Conservation (phyloP, 352 stramenopile genomes). For the Thalassiosira allenii region DNA sequence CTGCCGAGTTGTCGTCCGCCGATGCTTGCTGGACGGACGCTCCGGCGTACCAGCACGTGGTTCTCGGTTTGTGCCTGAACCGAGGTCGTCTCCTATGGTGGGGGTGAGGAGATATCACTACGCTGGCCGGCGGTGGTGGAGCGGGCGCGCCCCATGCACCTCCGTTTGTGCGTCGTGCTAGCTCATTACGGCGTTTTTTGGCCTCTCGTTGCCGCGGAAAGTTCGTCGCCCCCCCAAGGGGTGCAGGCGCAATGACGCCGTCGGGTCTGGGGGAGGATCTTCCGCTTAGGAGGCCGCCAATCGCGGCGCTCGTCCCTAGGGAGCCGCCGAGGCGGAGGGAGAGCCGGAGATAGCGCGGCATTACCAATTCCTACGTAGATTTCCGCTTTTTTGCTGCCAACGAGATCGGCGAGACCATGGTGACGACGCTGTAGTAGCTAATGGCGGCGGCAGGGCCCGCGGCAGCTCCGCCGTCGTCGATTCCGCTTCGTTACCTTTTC, state of each 20-base stretch:
- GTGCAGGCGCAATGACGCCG: no score
- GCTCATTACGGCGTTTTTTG: background rate
- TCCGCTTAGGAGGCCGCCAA: background rate
- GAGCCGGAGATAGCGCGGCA: background rate
- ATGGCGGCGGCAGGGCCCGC: no score
- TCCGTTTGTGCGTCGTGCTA: background rate
- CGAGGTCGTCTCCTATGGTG: no score
- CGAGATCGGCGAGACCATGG: no score
- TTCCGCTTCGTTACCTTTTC: background rate
- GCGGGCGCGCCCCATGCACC: background rate
- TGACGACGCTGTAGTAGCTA: background rate
- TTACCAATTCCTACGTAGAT: conserved; percentile 2
- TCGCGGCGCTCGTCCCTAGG: background rate
- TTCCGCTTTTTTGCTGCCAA: background rate
- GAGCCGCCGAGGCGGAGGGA: no score
- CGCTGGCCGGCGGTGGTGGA: background rate
- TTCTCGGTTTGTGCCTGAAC: no score
- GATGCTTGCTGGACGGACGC: no score
- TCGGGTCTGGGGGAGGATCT: no score
- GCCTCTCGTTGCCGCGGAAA: background rate
- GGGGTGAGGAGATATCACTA: no score
- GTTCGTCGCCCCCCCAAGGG: background rate
- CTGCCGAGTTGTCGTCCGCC: no score
- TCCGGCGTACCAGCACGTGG: no score
- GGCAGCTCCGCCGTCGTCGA: no score